Percentiles rank a stretch among this genome's conserved stretches.
Conservation (phyloP, 257 asterid genomes). For the Solanum microdontum region DNA sequence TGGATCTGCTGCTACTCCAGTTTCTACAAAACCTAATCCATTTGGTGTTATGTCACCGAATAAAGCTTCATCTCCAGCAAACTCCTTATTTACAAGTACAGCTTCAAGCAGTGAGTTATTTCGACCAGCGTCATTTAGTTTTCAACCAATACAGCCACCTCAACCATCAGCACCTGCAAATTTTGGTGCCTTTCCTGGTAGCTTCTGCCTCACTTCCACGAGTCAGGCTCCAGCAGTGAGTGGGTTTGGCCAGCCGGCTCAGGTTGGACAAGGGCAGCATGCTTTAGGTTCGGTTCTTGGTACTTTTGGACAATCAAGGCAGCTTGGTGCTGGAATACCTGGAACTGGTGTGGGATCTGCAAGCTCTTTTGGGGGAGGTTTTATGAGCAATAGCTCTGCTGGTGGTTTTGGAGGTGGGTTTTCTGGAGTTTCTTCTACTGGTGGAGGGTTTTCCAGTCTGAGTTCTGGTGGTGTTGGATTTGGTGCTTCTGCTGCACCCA, state of each 20-base stretch:
- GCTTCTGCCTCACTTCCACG: conserved; percentile 29
- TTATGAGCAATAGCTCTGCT: conserved; percentile 19
- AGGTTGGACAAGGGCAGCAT: conserved; percentile 72
- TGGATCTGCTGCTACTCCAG: conserved; percentile 38
- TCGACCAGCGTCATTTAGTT: conserved; percentile 81
- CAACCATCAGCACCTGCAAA: conserved; percentile 33
- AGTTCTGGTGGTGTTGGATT: conserved; percentile 47
- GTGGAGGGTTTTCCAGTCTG: conserved; percentile 42
- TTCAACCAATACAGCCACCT: conserved; percentile 48
- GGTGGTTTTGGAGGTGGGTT: conserved; percentile 48
- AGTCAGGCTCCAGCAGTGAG: conserved; percentile 37
- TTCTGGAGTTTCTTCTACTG: conserved; percentile 32
- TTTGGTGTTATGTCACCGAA: conserved; percentile 40
- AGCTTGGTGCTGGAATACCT: conserved; percentile 61
- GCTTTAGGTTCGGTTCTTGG: conserved; percentile 91
- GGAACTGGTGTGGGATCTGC: conserved; percentile 55
- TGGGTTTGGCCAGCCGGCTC: conserved; percentile 80
- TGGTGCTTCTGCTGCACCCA: conserved; percentile 10
- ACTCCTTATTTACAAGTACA: conserved; percentile 30
- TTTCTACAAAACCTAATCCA: conserved; percentile 46
- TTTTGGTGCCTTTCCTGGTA: conserved; percentile 17
- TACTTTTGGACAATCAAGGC: conserved; percentile 92
- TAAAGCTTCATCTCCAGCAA: conserved; percentile 24
- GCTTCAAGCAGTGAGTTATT: conserved; percentile 57
- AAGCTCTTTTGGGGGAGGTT: conserved; percentile 36